Evolutionary conservation across 169 alveolate species (phyloP).

Genomic region (Cyclospora cayetanensis): DNA sequence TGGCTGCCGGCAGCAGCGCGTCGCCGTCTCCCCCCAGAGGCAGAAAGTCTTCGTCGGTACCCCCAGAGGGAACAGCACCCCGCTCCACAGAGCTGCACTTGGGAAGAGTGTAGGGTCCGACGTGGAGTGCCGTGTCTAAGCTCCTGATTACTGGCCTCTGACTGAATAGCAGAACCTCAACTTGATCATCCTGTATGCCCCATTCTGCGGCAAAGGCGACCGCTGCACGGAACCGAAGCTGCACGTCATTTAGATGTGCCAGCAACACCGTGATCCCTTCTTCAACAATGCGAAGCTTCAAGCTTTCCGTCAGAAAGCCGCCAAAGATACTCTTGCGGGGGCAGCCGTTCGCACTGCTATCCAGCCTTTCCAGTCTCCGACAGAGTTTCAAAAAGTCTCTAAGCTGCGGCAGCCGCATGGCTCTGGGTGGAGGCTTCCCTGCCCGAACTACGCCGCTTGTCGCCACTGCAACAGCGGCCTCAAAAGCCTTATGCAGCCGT

Average conservation of each 20-base stretch:
- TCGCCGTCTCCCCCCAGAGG: neutral
- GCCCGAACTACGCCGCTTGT: constrained; percentile 6
- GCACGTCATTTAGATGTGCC: constrained; percentile 8
- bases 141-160: neutral
- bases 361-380: constrained; percentile 58
- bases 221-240: constrained; percentile 62
- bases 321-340: neutral
- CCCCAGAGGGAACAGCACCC: neutral
- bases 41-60: neutral
- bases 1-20: neutral
- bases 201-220: constrained; percentile 45
- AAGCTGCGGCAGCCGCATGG: constrained; percentile 66
- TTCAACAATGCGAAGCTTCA: constrained; percentile 34
- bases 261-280: constrained; percentile 54
- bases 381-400: constrained; percentile 69
- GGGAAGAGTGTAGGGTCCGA: constrained; percentile 51
- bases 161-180: constrained; percentile 15
- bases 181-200: constrained; percentile 42
- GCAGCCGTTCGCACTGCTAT: constrained; percentile 20
- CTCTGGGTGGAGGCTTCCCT: constrained; percentile 53
- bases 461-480: constrained; percentile 12
- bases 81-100: neutral
- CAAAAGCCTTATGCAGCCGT: constrained; percentile 30
- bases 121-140: neutral
- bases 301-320: constrained; percentile 38